Evolutionary conservation across 2,329 filamentous ascomycete genomes (phyloP).

Genomic region (Rugonectria rugulosa): DNA sequence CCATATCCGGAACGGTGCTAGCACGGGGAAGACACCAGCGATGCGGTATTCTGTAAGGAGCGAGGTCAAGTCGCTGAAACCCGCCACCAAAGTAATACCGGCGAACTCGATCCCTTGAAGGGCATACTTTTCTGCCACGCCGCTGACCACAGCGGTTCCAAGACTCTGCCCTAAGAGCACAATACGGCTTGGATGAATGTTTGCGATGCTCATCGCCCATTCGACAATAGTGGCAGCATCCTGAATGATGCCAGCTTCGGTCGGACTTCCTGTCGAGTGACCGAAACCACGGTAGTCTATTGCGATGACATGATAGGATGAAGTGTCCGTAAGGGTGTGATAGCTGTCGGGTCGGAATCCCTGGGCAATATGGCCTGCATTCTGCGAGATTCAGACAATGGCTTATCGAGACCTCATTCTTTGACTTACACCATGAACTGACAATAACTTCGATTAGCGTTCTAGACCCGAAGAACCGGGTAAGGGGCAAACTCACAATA

Average conservation of each 20-base stretch:
- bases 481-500: constrained; percentile 58
- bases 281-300: constrained; percentile 94
- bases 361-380: constrained; percentile 86
- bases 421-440: constrained; percentile 68
- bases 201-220: constrained; percentile 71
- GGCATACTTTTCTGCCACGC: constrained; percentile 75
- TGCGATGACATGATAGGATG: constrained; percentile 81
- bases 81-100: constrained; percentile 79
- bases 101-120: constrained; percentile 72
- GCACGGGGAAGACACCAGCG: constrained; percentile 77
- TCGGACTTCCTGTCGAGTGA: constrained; percentile 78
- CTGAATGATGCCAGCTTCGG: constrained; percentile 80
- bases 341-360: constrained; percentile 79
- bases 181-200: constrained; percentile 74
- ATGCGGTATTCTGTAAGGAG: constrained; percentile 82
- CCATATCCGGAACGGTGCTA: constrained; percentile 76
- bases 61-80: constrained; percentile 77
- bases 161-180: constrained; percentile 87
- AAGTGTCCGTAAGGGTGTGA: constrained; percentile 76
- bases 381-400: constrained; percentile 55
- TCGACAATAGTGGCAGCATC: constrained; percentile 79
- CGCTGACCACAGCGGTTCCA: constrained; percentile 83
- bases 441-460: constrained; percentile 12
- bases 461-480: constrained; percentile 2
- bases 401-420: neutral